Percentiles rank a stretch among this genome's conserved stretches.
phyloP scores from a whole-genome alignment of 306 rosid genomes.

The Cucumis hystrix region DNA sequence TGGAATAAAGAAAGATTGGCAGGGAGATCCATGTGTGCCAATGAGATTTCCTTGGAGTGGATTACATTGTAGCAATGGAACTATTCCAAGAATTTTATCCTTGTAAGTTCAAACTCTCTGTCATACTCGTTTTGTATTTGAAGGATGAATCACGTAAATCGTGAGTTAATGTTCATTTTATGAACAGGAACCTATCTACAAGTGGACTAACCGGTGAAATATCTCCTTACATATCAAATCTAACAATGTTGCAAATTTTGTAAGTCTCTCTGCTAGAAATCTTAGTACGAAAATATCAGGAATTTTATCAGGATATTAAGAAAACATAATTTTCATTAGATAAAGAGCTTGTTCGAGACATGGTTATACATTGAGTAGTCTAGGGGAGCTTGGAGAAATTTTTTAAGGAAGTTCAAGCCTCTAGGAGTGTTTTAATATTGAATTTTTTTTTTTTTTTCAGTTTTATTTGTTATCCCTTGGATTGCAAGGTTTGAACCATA shows the following conservation, averaged over 20 bases:
- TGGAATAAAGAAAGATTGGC: conserved; percentile 4
- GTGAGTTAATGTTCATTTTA: neutral
- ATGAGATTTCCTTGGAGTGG: neutral
- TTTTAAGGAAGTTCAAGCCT: neutral
- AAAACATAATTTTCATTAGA: neutral
- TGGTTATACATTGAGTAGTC: neutral
- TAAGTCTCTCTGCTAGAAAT: conserved; percentile 14
- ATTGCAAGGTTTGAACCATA: too few species aligned
- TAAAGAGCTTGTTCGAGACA: neutral
- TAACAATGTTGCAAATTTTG: conserved; percentile 26
- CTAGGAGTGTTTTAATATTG: neutral
- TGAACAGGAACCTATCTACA: conserved; percentile 28
- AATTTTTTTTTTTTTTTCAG: neutral
- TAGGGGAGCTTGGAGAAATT: neutral
- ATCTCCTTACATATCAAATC: conserved; percentile 16
- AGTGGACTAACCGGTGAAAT: conserved; percentile 31
- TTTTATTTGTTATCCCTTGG: too few species aligned
- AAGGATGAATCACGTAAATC: neutral
- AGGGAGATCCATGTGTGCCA: conserved; percentile 1
- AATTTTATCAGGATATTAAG: neutral
- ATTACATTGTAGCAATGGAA: neutral
- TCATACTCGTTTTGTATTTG: conserved; percentile 5
- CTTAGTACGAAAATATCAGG: neutral
- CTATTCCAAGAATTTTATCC: conserved; percentile 23
- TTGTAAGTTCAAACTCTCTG: conserved; percentile 14